Evolutionary conservation across 306 rosid genomes (phyloP).

Genomic region (Glycine soja): DNA sequence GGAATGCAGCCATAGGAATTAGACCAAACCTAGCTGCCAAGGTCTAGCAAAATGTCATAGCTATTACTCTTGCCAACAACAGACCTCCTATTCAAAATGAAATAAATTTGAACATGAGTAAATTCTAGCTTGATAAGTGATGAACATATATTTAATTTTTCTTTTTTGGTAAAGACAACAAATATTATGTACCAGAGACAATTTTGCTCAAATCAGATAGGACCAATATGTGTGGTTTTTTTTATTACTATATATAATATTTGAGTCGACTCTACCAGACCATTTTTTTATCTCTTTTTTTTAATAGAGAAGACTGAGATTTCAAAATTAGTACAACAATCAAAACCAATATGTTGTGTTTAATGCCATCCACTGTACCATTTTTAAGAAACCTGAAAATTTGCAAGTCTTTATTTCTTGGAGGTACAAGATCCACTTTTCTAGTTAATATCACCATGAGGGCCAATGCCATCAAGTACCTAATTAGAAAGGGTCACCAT

Average conservation of each 20-base stretch:
- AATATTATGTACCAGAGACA: no score
- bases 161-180: no score
- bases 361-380: conserved; percentile 54
- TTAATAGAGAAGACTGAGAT: not conserved
- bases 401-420: conserved; percentile 77
- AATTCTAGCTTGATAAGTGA: not conserved
- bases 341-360: not conserved
- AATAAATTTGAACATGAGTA: not conserved
- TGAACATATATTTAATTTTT: not conserved
- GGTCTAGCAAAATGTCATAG: conserved; percentile 94
- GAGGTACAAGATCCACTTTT: conserved; percentile 79
- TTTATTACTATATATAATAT: not conserved
- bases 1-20: conserved; percentile 94
- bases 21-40: conserved; percentile 85
- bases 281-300: not conserved
- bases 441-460: conserved; percentile 65
- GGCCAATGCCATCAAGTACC: conserved; percentile 79
- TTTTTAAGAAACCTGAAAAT: conserved; percentile 82
- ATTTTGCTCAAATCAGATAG: no score
- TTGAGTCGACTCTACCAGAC: not conserved
- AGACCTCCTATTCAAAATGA: conserved; percentile 61
- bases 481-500: conserved; percentile 41
- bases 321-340: not conserved
- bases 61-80: conserved; percentile 78
- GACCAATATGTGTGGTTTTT: no score